Evolutionary conservation across 1,284 basidiomycete genomes (phyloP).

Genomic region (Wallemia mellicola): DNA sequence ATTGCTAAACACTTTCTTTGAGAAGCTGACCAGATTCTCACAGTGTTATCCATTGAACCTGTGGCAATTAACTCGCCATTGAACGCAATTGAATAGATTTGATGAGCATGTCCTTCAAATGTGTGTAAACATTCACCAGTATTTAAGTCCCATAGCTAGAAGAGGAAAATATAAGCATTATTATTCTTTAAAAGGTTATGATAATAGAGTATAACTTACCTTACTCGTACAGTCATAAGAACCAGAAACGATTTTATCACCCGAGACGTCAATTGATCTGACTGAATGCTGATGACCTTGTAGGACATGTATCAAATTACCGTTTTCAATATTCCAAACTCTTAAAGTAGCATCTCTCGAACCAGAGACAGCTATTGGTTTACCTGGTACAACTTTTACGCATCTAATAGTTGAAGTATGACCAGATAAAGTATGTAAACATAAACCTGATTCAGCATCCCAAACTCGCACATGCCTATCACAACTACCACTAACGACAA

Average conservation of each 20-base stretch:
- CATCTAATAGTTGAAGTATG: slow-evolving; percentile 81
- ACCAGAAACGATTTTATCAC: slow-evolving; percentile 50
- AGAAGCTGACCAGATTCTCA: slow-evolving; percentile 38
- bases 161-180: slow-evolving; percentile 3
- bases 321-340: slow-evolving; percentile 75
- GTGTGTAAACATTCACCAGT: slow-evolving; percentile 47
- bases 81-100: slow-evolving; percentile 80
- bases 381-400: slow-evolving; percentile 54
- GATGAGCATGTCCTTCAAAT: slow-evolving; percentile 62
- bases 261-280: slow-evolving; percentile 59
- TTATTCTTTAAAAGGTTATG: no score
- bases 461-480: slow-evolving; percentile 71
- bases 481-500: slow-evolving; percentile 75
- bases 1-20: slow-evolving; percentile 47
- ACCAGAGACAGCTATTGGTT: slow-evolving; percentile 66
- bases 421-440: slow-evolving; percentile 47
- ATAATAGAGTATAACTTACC: slow-evolving; percentile 21
- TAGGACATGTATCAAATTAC: slow-evolving; percentile 34
- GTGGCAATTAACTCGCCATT: slow-evolving; percentile 61
- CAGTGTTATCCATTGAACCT: slow-evolving; percentile 69
- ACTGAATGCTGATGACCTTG: slow-evolving; percentile 58
- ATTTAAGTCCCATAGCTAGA: slow-evolving; percentile 43
- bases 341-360: slow-evolving; percentile 60
- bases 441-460: slow-evolving; percentile 62
- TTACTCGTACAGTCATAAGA: slow-evolving; percentile 64